Conservation (phyloP, 306 rosid species). For the Vigna reflexopilosa region DNA sequence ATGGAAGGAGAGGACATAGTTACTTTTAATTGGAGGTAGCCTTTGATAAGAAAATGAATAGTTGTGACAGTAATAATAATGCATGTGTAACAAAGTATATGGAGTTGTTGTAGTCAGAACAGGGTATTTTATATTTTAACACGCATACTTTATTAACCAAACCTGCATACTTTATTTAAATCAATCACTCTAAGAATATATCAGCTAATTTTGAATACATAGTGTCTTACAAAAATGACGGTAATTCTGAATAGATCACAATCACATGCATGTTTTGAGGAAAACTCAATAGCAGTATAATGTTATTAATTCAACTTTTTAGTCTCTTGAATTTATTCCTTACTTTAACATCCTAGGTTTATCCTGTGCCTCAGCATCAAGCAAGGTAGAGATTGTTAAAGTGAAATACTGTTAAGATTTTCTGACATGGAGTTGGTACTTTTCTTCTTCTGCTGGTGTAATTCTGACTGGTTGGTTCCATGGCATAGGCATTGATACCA, state of each 20-base stretch:
- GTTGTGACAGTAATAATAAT: neutral
- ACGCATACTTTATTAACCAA: neutral
- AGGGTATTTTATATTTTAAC: no score
- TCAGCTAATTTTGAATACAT: no score
- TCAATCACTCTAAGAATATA: no score
- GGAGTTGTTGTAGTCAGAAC: no score
- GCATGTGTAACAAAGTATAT: no score
- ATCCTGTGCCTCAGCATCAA: neutral
- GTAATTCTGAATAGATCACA: neutral
- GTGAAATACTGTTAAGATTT: neutral
- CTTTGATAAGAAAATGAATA: neutral
- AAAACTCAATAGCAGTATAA: neutral
- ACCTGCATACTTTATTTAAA: no score
- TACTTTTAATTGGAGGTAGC: neutral
- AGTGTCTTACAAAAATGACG: no score
- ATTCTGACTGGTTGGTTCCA: neutral
- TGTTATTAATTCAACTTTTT: neutral
- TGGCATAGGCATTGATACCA: neutral
- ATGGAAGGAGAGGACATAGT: neutral
- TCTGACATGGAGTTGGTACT: neutral
- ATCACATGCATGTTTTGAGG: neutral
- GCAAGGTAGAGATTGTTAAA: constrained; percentile 37
- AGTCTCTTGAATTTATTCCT: neutral
- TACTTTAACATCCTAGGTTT: neutral
- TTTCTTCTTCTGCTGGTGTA: neutral